phyloP scores from a whole-genome alignment of 352 stramenopile species.

The Globisporangium ultimum region DNA sequence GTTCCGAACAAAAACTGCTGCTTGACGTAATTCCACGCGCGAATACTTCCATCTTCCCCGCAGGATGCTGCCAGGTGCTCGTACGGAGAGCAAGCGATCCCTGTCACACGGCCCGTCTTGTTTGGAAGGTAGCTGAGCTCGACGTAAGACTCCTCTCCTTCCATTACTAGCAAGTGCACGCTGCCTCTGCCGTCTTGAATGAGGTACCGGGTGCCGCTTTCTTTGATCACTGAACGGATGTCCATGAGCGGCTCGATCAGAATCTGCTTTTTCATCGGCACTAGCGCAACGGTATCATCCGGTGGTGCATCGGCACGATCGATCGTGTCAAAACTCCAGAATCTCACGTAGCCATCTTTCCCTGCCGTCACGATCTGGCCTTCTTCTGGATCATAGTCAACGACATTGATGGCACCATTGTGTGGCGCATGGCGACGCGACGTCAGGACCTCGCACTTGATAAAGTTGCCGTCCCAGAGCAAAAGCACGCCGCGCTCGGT shows the following conservation, averaged over 20 bases:
- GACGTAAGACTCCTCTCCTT: conserved; percentile 34
- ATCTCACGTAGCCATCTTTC: conserved; percentile 87
- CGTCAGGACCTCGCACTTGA: conserved; percentile 91
- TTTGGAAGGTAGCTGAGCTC: conserved; percentile 60
- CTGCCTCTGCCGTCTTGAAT: conserved; percentile 55
- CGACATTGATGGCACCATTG: conserved; percentile 63
- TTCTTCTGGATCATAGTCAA: conserved; percentile 50
- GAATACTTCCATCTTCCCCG: conserved; percentile 83
- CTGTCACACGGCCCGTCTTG: conserved; percentile 62
- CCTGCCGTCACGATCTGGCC: conserved; percentile 63
- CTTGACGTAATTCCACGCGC: conserved; percentile 84
- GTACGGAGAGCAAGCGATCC: conserved; percentile 76
- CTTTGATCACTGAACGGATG: conserved; percentile 63
- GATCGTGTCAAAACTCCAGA: conserved; percentile 86
- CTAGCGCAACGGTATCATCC: conserved; percentile 74
- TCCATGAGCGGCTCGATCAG: conserved; percentile 53
- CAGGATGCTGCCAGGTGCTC: conserved; percentile 85
- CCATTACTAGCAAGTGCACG: conserved; percentile 46
- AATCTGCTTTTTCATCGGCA: conserved; percentile 64
- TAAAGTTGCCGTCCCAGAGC: conserved; percentile 95
- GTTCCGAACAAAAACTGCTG: conserved; percentile 12
- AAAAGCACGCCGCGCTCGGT: conserved; percentile 86
- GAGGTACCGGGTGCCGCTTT: conserved; percentile 39
- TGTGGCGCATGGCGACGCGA: conserved; percentile 69
- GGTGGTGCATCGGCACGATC: conserved; percentile 82